phyloP scores from a whole-genome alignment of 2,329 filamentous ascomycete genomes.

The Orbilia oligospora region DNA sequence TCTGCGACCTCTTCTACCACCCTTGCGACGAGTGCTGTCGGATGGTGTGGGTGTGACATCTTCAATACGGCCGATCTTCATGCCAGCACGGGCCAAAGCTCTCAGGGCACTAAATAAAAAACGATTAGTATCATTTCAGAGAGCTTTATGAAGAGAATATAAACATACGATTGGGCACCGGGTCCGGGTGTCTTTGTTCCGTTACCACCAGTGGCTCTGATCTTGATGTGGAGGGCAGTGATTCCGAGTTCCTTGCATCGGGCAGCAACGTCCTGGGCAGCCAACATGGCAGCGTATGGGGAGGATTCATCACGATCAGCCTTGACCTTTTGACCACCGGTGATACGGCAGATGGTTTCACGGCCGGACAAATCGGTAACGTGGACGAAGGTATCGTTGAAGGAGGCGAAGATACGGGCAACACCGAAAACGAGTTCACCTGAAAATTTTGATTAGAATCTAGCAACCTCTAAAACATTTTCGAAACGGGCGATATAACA shows the following conservation, averaged over 20 bases:
- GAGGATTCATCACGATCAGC: conserved; percentile 99
- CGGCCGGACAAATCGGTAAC: conserved; percentile 99
- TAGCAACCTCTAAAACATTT: background rate
- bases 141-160: background rate
- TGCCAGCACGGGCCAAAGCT: conserved; percentile 97
- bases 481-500: conserved; percentile 41
- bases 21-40: conserved; percentile 99
- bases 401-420: conserved; percentile 96
- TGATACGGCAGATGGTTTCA: conserved; percentile 99
- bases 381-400: conserved; percentile 96
- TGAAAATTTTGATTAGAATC: conserved; percentile 66
- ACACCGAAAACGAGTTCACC: conserved; percentile 98
- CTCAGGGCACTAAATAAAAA: conserved; percentile 78
- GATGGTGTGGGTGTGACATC: conserved; percentile 99
- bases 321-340: conserved; percentile 99
- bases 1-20: conserved; percentile 99
- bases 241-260: conserved; percentile 90
- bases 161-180: conserved; percentile 84
- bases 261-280: conserved; percentile 95
- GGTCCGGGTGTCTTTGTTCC: conserved; percentile 99
- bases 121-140: conserved; percentile 12
- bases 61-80: conserved; percentile 99
- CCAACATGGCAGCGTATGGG: conserved; percentile 99
- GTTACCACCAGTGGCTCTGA: conserved; percentile 99
- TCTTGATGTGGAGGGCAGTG: conserved; percentile 99